phyloP scores from a whole-genome alignment of 768 basidiomycete species.

The Termitomyces sp. region DNA sequence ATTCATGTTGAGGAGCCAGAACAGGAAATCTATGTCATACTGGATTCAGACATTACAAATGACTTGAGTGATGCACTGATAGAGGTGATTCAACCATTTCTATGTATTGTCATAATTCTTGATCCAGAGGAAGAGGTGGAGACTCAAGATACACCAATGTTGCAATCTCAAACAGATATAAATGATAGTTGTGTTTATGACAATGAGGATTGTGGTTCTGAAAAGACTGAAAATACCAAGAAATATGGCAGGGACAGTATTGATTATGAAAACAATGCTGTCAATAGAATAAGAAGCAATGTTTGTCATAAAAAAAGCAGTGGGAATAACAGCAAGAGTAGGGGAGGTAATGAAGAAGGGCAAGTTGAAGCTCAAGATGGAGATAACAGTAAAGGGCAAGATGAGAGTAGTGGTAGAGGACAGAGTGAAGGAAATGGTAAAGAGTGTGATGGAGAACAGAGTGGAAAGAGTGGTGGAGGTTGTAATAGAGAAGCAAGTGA shows the following conservation, averaged over 20 bases:
- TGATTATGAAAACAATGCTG: background rate
- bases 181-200: background rate
- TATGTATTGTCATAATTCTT: background rate
- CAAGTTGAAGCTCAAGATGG: too few species aligned
- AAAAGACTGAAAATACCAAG: too few species aligned
- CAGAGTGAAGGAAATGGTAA: too few species aligned
- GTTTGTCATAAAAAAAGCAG: background rate
- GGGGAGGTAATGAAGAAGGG: background rate
- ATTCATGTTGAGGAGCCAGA: background rate
- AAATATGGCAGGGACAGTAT: background rate
- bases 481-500: too few species aligned
- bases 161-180: background rate
- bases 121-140: too few species aligned
- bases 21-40: background rate
- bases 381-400: too few species aligned
- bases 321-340: rapidly evolving
- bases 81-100: background rate
- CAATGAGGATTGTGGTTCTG: background rate
- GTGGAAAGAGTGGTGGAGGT: background rate
- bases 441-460: too few species aligned
- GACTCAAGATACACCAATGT: too few species aligned
- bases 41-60: background rate
- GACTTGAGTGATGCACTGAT: background rate
- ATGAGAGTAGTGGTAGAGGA: too few species aligned
- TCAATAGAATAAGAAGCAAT: too few species aligned